Base-by-base conservation (phyloP, 768 basidiomycete genomes). In the Leccinum aurantiacum region DNA sequence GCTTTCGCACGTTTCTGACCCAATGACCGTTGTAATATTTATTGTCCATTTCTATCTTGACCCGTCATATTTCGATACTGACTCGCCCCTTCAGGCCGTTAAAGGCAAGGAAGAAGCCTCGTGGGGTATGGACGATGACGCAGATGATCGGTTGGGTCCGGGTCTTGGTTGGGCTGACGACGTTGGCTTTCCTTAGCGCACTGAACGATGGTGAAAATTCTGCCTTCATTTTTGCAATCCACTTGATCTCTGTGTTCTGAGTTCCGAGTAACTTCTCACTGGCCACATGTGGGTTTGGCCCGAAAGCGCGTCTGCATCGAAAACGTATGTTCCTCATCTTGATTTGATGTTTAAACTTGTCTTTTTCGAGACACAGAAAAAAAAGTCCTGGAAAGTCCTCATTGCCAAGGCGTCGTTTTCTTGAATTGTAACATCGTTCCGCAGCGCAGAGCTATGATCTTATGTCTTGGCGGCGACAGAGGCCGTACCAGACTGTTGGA, bases 101-200 rank as follows among this genome's bases (percentile, higher is more conserved):
- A 75, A 69, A 35, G 64, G 68, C 51, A 73, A 70, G 54, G 72
- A 74, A 22, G 72, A 72, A 19, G 15, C 60, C 1, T 25, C 67
- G 0, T 70, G 72, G 69, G 69, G 65, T 2, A 55, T 72, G 62
- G 72, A 75, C 44, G 74, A 74, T 37, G 72, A 75, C 29, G 9
- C 58, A 13, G 59, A 54, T 35, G 70, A 72, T 52, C 71, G 69
- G 25, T 33, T 67, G 44, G 62, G 61, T n/a, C n/a, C 62, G 13
- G 46, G 44, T 54, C 31, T 61, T 47, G 60, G 60, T 27, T 73
- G 72, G 72, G 61, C 58, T n/a, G 72, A 73, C 11, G 74, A 73
- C 10, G 37, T 66, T 15, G 65, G 53, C 2, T 74, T 74, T 6
- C 3, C 63, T 10, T 70, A 61, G 58, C 25, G 44, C 19, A 50